Evolutionary conservation across 208 protist species (phyloP).

Genomic region (Tritrichomonas foetus): DNA sequence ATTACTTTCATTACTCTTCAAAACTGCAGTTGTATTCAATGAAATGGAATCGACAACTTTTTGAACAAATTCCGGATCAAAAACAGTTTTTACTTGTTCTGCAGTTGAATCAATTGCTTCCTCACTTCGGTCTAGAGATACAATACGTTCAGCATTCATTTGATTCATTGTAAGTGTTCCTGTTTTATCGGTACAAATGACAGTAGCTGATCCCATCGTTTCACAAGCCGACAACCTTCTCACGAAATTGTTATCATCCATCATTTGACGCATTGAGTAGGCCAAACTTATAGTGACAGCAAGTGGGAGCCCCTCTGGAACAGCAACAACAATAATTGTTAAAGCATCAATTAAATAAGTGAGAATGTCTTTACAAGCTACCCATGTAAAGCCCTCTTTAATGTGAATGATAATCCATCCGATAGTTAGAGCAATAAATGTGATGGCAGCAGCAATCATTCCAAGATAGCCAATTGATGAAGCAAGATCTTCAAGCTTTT

Average conservation of each 20-base stretch:
- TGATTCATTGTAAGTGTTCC: slow-evolving; percentile 60
- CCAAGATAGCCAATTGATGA: not conserved
- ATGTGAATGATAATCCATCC: not conserved
- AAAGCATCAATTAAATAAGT: not conserved
- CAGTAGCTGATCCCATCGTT: slow-evolving; percentile 80
- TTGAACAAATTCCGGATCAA: not conserved
- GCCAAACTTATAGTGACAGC: slow-evolving; percentile 72
- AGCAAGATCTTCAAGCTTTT: slow-evolving; percentile 27
- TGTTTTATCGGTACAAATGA: slow-evolving; percentile 97
- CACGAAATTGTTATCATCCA: slow-evolving; percentile 41
- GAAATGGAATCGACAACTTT: slow-evolving; percentile 13
- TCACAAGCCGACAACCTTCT: slow-evolving; percentile 35
- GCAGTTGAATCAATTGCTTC: not conserved
- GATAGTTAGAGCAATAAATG: not conserved
- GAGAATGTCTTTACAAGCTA: not conserved
- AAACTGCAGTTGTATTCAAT: not conserved
- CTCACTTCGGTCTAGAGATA: slow-evolving; percentile 17
- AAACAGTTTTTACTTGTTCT: not conserved
- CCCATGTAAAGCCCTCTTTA: not conserved
- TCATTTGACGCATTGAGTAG: slow-evolving; percentile 39
- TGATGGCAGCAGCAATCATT: not conserved
- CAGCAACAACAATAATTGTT: slow-evolving; percentile 77
- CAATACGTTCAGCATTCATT: slow-evolving; percentile 46
- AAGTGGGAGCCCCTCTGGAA: slow-evolving; percentile 88
- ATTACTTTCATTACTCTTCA: not conserved